Conservation (phyloP, 495 filamentous ascomycete species). For the Podospora sp. region DNA sequence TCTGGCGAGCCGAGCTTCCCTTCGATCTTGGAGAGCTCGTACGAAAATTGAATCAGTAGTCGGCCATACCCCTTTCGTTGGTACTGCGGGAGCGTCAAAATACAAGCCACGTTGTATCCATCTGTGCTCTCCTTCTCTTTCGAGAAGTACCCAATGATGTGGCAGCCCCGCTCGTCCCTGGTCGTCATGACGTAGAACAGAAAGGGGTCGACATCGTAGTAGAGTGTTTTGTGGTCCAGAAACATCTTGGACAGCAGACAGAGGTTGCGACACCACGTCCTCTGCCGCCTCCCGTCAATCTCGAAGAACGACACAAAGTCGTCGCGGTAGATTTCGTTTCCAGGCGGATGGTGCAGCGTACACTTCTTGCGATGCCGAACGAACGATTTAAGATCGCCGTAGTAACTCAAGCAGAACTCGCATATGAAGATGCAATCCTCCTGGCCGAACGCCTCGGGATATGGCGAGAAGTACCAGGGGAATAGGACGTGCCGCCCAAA, state of each 20-base stretch:
- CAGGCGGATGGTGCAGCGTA: constrained; percentile 87
- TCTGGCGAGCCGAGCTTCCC: constrained; percentile 92
- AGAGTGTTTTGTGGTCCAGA: constrained; percentile 98
- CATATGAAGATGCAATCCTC: constrained; percentile 92
- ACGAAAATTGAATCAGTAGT: constrained; percentile 94
- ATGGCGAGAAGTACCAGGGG: constrained; percentile 98
- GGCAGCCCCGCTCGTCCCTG: constrained; percentile 81
- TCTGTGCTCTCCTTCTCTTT: constrained; percentile 98
- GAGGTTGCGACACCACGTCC: constrained; percentile 95
- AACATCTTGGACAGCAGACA: constrained; percentile 95
- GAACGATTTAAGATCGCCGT: constrained; percentile 76
- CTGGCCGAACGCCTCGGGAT: constrained; percentile 83
- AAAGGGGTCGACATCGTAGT: constrained; percentile 98
- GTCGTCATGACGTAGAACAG: constrained; percentile 98
- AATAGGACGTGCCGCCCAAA: constrained; percentile 91
- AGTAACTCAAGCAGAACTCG: constrained; percentile 95
- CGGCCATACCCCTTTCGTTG: constrained; percentile 92
- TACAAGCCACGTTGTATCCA: constrained; percentile 96
- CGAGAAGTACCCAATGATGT: constrained; percentile 94
- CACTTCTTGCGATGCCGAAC: constrained; percentile 86
- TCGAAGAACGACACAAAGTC: constrained; percentile 95
- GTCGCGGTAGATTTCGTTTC: constrained; percentile 98
- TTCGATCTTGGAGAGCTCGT: constrained; percentile 95
- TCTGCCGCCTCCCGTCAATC: constrained; percentile 92
- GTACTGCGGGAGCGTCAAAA: constrained; percentile 92